Evolutionary conservation across 192 early-diverging fungal genomes (phyloP).

Genomic region (Linderina pennispora): DNA sequence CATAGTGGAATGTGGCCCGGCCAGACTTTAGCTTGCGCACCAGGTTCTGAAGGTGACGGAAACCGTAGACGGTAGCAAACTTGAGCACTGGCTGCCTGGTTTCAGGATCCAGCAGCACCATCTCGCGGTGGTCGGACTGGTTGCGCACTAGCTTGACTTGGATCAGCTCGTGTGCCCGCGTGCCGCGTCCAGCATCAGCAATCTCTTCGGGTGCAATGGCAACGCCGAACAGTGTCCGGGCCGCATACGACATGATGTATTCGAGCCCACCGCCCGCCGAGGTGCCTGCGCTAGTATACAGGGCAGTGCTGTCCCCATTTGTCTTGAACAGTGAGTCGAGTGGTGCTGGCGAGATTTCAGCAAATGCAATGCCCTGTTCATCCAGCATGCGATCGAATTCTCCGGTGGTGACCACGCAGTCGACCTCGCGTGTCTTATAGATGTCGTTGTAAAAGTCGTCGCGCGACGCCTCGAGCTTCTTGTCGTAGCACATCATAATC

Average conservation of each 20-base stretch:
- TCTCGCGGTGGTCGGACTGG: conserved; percentile 68
- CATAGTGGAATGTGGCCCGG: conserved; percentile 75
- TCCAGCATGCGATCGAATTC: conserved; percentile 85
- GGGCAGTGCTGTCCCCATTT: conserved; percentile 12
- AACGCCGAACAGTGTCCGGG: conserved; percentile 68
- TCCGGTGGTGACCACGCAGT: conserved; percentile 92
- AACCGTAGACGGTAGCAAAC: conserved; percentile 91
- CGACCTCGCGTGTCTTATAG: conserved; percentile 84
- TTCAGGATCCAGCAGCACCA: conserved; percentile 47
- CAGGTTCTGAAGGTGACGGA: conserved; percentile 96
- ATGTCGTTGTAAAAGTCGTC: conserved; percentile 83
- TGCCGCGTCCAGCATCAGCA: conserved; percentile 37
- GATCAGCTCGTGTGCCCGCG: conserved; percentile 44
- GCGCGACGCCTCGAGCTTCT: conserved; percentile 96
- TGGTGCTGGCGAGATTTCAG: too few species aligned
- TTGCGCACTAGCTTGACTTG: conserved; percentile 70
- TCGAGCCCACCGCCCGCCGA: conserved; percentile 90
- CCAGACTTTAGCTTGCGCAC: conserved; percentile 91
- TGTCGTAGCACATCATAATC: conserved; percentile 99
- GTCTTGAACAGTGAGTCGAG: conserved; percentile 53
- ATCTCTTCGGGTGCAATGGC: conserved; percentile 52
- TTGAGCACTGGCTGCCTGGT: conserved; percentile 54
- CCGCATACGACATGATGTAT: conserved; percentile 81
- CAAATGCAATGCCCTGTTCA: conserved; percentile 55
- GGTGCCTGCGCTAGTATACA: conserved; percentile 67